Percentiles rank a stretch among this genome's conserved stretches.
Evolutionary conservation across 768 basidiomycete genomes (phyloP).

Genomic region (Fomitopsis pulvina): DNA sequence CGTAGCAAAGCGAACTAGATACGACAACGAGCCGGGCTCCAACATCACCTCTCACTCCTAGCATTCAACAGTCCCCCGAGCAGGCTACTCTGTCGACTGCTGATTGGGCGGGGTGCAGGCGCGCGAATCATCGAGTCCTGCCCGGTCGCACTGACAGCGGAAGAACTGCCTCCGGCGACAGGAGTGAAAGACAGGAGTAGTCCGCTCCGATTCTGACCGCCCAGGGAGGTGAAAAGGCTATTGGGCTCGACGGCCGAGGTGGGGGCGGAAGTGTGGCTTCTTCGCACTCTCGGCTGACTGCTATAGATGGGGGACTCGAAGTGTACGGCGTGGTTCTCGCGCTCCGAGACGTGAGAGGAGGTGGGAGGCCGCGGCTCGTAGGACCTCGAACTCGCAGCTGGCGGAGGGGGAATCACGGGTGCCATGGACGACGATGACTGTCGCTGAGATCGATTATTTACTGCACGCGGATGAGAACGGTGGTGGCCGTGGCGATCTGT

Average conservation of each 20-base stretch:
- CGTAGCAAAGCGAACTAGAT: background rate
- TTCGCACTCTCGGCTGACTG: conserved; percentile 2
- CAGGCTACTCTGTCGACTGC: conserved; percentile 9
- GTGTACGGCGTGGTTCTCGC: conserved; percentile 1
- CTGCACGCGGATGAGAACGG: background rate
- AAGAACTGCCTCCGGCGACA: conserved; percentile 7
- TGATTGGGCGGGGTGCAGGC: conserved; percentile 12
- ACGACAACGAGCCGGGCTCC: background rate
- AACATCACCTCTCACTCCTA: background rate
- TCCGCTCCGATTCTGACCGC: background rate
- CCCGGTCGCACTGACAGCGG: conserved; percentile 13
- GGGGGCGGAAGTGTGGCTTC: background rate
- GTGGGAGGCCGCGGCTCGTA: conserved; percentile 5
- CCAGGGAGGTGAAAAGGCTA: background rate
- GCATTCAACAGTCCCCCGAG: conserved; percentile 7
- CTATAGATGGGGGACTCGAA: background rate
- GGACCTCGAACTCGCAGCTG: background rate
- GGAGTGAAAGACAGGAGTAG: conserved; percentile 12
- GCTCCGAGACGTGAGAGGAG: conserved; percentile 1
- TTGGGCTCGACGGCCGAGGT: background rate
- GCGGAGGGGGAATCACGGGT: background rate
- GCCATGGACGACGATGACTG: background rate
- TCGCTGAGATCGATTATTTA: background rate
- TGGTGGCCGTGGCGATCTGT: background rate
- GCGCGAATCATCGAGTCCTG: conserved; percentile 15